Base-by-base conservation (phyloP, 2,329 filamentous ascomycete genomes). In the Ustilaginoidea virens region DNA sequence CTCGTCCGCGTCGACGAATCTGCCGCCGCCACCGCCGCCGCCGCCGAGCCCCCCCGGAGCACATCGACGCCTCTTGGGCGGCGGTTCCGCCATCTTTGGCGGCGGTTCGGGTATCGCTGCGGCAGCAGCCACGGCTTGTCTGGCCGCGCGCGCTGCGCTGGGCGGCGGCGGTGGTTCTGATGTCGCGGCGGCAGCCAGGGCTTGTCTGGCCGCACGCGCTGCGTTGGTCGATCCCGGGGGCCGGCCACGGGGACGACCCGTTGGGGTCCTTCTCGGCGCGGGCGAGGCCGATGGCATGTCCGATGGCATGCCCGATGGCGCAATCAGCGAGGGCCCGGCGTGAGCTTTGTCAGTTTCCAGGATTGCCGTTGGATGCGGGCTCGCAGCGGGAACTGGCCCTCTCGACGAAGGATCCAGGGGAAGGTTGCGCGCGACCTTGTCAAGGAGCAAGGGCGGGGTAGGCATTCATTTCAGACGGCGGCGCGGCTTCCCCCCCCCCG, bases 41-140 rank as follows among this genome's bases (percentile, higher is more conserved):
- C 85, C 85, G 22, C 82, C 83, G 33, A 82, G 78, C 3, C 83
- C 85, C 27, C 85, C 85, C 19, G 87, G 82, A 27, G 92, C 69
- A 56, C 93, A 94, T 53, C 73, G 69, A 40, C 75, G 66, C 47
- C 69, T 71, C 55, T 83, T 85, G 1, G 63, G 63, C 9, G 77
- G 74, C 16, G 75, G 74, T 39, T 79, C 75, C 27, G 63, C n/a
- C 47, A 69, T 71, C 55, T 83, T 85, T 1, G 63, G 63, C 9
- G 77, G 74, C 16, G 75, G 74, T 39, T 79, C 75, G 27, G 63
- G n/a, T n/a, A n/a, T 60, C 23, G 52, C 44, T 25, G 45, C 37
- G 12, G 44, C 48, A 12, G 45, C 43, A 16, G 47, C 44, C 22
- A 45, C 48, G 11, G 47, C 52, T 28, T 51, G 48, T 34, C 56